These are phyloP conservation scores for Benincasa hispida DNA, from an alignment of 306 rosid species.

Conservation along the genomic window DNA sequence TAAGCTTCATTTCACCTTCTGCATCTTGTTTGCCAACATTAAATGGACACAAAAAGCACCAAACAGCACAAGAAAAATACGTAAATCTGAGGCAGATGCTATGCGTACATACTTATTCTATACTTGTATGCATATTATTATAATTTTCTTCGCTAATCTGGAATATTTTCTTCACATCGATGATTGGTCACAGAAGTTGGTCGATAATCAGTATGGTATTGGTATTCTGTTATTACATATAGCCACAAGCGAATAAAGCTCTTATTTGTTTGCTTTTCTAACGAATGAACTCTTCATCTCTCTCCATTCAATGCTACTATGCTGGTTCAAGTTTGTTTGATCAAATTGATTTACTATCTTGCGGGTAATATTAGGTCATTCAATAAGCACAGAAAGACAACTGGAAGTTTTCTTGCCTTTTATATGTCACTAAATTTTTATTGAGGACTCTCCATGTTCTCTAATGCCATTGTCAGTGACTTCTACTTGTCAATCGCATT, in stretches of 20 bases:
- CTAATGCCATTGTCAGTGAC: neutral
- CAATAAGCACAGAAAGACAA: neutral
- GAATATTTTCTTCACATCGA: neutral
- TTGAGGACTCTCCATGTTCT: neutral
- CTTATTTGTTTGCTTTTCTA: neutral
- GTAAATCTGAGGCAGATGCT: neutral
- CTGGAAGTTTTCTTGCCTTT: neutral
- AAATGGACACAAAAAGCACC: neutral
- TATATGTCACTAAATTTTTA: neutral
- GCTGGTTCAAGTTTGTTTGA: neutral
- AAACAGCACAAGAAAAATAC: neutral
- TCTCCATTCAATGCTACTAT: neutral
- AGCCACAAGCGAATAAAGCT: neutral
- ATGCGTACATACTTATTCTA: neutral
- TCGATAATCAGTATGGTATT: neutral
- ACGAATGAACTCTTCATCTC: neutral
- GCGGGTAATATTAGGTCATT: neutral
- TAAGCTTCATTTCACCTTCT: neutral
- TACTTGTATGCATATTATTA: neutral
- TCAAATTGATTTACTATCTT: neutral
- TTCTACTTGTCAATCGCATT: neutral
- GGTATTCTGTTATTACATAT: neutral
- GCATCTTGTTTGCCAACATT: neutral
- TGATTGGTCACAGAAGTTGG: neutral
- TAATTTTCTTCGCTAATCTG: neutral